Base-by-base conservation (phyloP, 1,139 yeast genomes). In the Saccharomyces pastorianus region DNA sequence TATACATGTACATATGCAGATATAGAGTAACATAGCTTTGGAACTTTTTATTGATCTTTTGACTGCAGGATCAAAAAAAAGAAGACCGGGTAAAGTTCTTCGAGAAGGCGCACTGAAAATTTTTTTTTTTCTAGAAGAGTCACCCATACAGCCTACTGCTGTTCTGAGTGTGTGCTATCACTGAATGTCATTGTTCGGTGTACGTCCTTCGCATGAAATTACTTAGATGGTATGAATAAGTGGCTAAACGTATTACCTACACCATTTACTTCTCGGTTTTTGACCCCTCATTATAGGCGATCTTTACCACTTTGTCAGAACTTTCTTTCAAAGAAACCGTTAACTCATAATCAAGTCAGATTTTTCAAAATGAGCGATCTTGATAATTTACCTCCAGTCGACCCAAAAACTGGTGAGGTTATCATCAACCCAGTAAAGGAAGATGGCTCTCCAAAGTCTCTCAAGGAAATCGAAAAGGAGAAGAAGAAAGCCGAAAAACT, bases 401-500 rank as follows among this genome's bases (percentile, higher is more conserved):
- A 69, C 55, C 70, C 71, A 52, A 61, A 53, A 47, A 69, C 71
- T 52, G 72, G 72, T 49, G 72, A 68, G 55, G 59, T 68, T 50
- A 67, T 68, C 56, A 67, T 69, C 60, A 69, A 69, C 51, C 71
- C 71, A 34, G 59, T 68, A 56, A 69, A 69, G 58, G 72, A 67
- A 57, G 72, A 69, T 60, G 72, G 72, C 54, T 60, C 67, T 52
- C 66, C 62, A 48, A 85, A 85, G 72, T 80, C 88, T 38, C 84
- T 85, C 56, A 87, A 85, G 69, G 88, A 85, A 71, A 73, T 91
- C 55, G 97, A 91, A 72, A 91, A 90, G 70, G 99, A 93, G 75
- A 83, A 85, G 67, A 91, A 91, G 77, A 91, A 91, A 80, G 97
- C 97, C 53, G 99, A 91, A 76, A 93, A 93, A 72, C 76, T 90